Percentiles rank a stretch among this genome's conserved stretches.
phyloP scores from a whole-genome alignment of 768 basidiomycete genomes.

The Suillus variegatus region DNA sequence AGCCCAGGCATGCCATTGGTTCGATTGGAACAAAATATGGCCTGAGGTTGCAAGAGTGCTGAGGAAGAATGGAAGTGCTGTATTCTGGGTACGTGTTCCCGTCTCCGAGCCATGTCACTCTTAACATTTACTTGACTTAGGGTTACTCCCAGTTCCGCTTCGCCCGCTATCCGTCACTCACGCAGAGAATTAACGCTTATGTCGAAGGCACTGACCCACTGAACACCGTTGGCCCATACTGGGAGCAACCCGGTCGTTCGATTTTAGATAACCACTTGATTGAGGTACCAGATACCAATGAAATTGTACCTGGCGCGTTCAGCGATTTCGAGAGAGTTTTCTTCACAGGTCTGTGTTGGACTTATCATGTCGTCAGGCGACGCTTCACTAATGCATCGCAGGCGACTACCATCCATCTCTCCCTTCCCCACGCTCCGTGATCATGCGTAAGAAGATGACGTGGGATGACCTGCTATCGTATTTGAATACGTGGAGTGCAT shows the following conservation, averaged over 20 bases:
- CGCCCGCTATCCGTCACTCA: slow-evolving; percentile 54
- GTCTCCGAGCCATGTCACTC: background rate
- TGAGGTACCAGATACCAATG: slow-evolving; percentile 59
- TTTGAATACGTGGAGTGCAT: too few species aligned
- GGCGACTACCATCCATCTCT: slow-evolving; percentile 41
- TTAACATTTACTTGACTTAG: slow-evolving; percentile 25
- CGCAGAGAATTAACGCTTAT: slow-evolving; percentile 62
- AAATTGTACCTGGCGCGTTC: slow-evolving; percentile 36
- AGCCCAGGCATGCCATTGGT: slow-evolving; percentile 78
- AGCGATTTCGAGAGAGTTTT: slow-evolving; percentile 51
- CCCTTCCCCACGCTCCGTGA: too few species aligned
- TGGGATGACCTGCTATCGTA: too few species aligned
- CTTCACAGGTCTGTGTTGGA: slow-evolving; percentile 50
- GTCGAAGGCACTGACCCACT: slow-evolving; percentile 53
- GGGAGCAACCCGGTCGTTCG: slow-evolving; percentile 75
- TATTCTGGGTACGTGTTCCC: slow-evolving; percentile 62
- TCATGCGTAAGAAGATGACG: too few species aligned
- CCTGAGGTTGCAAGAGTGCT: slow-evolving; percentile 63
- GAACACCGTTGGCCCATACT: slow-evolving; percentile 64
- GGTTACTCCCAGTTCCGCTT: slow-evolving; percentile 74
- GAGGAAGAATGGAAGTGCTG: slow-evolving; percentile 61
- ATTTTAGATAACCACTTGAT: slow-evolving; percentile 73
- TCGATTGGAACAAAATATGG: slow-evolving; percentile 74
- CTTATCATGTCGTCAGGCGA: background rate
- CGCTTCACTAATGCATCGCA: slow-evolving; percentile 15